Conservation (phyloP, 805 yeast species). For the Starmerella bombi region DNA sequence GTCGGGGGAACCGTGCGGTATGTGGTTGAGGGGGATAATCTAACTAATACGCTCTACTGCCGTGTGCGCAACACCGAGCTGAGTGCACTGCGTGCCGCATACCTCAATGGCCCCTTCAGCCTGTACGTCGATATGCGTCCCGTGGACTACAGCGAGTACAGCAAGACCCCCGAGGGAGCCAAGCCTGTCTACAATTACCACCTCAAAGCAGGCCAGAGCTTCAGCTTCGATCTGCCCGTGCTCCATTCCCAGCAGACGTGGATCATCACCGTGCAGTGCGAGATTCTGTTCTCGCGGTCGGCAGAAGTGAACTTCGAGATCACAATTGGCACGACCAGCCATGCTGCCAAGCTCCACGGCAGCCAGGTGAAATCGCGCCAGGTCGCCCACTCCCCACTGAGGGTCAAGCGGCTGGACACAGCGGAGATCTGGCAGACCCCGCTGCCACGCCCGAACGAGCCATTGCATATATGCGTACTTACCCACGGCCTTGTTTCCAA, state of each 20-base stretch:
- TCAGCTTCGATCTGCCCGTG: slow-evolving; percentile 41
- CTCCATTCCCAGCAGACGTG: slow-evolving; percentile 44
- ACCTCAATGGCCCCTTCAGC: slow-evolving; percentile 77
- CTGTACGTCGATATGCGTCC: slow-evolving; percentile 73
- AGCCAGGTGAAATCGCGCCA: slow-evolving; percentile 3
- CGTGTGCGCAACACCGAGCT: slow-evolving; percentile 60
- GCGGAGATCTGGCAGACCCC: slow-evolving; percentile 66
- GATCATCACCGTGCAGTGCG: slow-evolving; percentile 71
- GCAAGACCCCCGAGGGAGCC: slow-evolving; percentile 17
- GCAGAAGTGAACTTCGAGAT: slow-evolving; percentile 60
- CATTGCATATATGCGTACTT: slow-evolving; percentile 69
- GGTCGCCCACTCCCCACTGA: slow-evolving; percentile 11
- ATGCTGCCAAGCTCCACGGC: slow-evolving; percentile 15
- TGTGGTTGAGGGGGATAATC: slow-evolving; percentile 27
- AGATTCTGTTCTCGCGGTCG: slow-evolving; percentile 55
- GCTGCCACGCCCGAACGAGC: slow-evolving; percentile 35
- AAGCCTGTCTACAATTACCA: slow-evolving; percentile 36
- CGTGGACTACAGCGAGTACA: slow-evolving; percentile 39
- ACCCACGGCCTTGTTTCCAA: slow-evolving; percentile 93
- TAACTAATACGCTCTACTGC: slow-evolving; percentile 22
- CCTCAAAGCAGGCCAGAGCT: slow-evolving; percentile 59
- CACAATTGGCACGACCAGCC: slow-evolving; percentile 32
- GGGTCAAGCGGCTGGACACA: slow-evolving; percentile 39
- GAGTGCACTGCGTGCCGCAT: slow-evolving; percentile 65
- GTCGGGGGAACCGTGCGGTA: slow-evolving; percentile 51